Percentiles rank a stretch among this genome's conserved stretches.
Conservation (phyloP, 257 asterid species). For the Forsythia viridissima region DNA sequence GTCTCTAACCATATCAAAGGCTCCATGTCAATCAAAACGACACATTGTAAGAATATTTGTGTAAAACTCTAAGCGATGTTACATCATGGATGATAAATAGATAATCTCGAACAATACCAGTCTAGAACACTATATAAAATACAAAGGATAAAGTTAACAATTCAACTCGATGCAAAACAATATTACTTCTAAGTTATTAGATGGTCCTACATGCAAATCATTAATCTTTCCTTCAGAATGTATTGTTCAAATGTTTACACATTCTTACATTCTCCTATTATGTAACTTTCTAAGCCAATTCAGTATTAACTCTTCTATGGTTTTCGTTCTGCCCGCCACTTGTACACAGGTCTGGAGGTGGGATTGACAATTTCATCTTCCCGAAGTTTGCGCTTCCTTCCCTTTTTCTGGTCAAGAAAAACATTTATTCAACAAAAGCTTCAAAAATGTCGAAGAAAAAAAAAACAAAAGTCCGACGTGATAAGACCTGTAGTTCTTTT, state of each 20-base stretch:
- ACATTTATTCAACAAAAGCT: neutral
- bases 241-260: neutral
- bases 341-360: constrained; percentile 57
- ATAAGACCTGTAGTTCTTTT: constrained; percentile 74
- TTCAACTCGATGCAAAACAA: neutral
- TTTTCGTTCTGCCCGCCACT: constrained; percentile 77
- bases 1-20: too few relatives aligned
- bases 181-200: neutral
- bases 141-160: neutral
- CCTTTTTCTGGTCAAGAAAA: constrained; percentile 62
- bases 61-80: too few relatives aligned
- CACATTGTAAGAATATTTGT: too few relatives aligned
- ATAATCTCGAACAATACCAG: too few relatives aligned
- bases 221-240: neutral
- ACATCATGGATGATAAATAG: too few relatives aligned
- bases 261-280: neutral
- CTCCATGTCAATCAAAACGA: too few relatives aligned
- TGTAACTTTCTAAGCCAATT: neutral
- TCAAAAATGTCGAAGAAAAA: neutral
- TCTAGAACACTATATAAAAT: too few relatives aligned
- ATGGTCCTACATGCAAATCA: neutral
- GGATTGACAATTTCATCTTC: constrained; percentile 74
- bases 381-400: constrained; percentile 81
- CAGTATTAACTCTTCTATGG: constrained; percentile 39
- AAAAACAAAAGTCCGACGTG: neutral